phyloP scores from a whole-genome alignment of 1,284 basidiomycete species.

The Porodaedalea pini region DNA sequence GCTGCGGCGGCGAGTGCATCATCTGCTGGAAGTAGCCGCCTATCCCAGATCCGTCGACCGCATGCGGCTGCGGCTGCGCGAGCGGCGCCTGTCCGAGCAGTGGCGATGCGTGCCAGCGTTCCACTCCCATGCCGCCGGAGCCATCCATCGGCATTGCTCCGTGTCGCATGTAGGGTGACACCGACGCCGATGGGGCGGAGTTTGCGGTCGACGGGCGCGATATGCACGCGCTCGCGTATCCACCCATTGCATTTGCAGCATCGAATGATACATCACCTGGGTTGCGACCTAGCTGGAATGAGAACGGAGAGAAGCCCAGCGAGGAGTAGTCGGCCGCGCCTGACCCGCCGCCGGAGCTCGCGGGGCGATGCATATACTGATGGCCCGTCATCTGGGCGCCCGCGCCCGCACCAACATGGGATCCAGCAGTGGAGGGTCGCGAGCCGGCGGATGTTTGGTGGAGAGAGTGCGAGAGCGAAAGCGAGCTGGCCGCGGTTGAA shows the following conservation, averaged over 20 bases:
- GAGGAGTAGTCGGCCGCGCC: not conserved
- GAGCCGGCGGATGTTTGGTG: slow-evolving; percentile 13
- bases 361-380: slow-evolving; percentile 8
- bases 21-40: slow-evolving; percentile 7
- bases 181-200: slow-evolving; percentile 2
- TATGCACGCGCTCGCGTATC: slow-evolving; percentile 1
- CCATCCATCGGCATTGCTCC: not conserved
- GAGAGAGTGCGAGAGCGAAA: slow-evolving; percentile 14
- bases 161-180: slow-evolving; percentile 17
- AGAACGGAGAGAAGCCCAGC: slow-evolving; percentile 14
- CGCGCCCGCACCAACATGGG: slow-evolving; percentile 4
- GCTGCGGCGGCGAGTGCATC: slow-evolving; percentile 12
- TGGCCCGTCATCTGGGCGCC: not conserved
- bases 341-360: slow-evolving; percentile 9
- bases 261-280: not conserved
- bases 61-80: slow-evolving; percentile 6
- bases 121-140: not conserved
- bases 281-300: slow-evolving; percentile 1
- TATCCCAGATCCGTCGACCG: not conserved
- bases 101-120: slow-evolving; percentile 10
- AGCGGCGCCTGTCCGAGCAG: slow-evolving; percentile 11
- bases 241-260: not conserved
- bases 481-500: slow-evolving; percentile 16
- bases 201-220: slow-evolving; percentile 18
- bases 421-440: slow-evolving; percentile 15